phyloP scores from a whole-genome alignment of 805 yeast genomes.

The Saturnispora mendoncae region DNA sequence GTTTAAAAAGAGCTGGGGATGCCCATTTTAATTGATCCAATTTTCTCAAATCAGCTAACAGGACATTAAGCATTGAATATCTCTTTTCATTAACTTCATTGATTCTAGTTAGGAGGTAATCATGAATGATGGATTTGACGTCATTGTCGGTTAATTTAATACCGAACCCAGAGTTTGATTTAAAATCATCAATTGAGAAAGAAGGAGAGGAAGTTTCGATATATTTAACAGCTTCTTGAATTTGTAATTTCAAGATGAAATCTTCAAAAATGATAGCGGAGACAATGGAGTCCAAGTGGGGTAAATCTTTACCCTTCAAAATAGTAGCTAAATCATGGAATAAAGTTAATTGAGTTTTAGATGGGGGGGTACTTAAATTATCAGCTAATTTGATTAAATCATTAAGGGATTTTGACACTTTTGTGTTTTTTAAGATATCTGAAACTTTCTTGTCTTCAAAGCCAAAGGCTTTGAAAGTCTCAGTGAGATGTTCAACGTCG shows the following conservation, averaged over 20 bases:
- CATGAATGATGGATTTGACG: constrained; percentile 46
- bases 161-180: constrained; percentile 76
- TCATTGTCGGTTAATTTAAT: constrained; percentile 58
- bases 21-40: constrained; percentile 86
- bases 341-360: constrained; percentile 53
- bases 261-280: constrained; percentile 56
- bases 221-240: constrained; percentile 74
- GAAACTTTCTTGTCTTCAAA: constrained; percentile 64
- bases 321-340: constrained; percentile 73
- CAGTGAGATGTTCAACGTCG: constrained; percentile 23
- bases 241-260: constrained; percentile 60
- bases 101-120: constrained; percentile 52
- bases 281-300: constrained; percentile 44
- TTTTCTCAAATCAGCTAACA: constrained; percentile 69
- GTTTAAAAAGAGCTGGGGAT: constrained; percentile 76
- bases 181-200: constrained; percentile 43
- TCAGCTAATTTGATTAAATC: constrained; percentile 40
- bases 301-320: constrained; percentile 48
- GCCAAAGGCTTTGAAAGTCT: constrained; percentile 42
- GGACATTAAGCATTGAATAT: constrained; percentile 67
- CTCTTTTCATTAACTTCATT: constrained; percentile 60
- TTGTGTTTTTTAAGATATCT: constrained; percentile 79
- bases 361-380: constrained; percentile 21
- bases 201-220: constrained; percentile 37
- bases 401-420: constrained; percentile 64